Conservation (phyloP, 495 filamentous ascomycete genomes). For the Lophiotrema nucula region DNA sequence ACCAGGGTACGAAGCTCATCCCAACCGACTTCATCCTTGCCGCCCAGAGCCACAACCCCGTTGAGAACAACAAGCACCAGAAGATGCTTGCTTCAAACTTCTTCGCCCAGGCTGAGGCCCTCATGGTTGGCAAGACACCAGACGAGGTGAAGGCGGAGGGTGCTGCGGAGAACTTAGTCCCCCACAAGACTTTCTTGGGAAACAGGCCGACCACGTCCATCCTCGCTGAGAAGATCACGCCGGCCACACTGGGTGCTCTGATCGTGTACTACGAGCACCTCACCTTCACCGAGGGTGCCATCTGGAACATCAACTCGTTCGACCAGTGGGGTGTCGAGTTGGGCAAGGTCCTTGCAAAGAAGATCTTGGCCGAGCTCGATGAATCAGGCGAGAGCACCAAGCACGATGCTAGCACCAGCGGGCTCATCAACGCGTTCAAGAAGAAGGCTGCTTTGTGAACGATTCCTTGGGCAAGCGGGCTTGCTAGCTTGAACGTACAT, state of each 20-base stretch:
- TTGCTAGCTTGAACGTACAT: not conserved
- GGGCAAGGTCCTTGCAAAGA: slow-evolving; percentile 88
- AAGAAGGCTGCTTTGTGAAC: slow-evolving; percentile 50
- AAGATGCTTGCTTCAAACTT: slow-evolving; percentile 99
- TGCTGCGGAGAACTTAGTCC: slow-evolving; percentile 75
- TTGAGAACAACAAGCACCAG: slow-evolving; percentile 88
- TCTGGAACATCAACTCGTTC: slow-evolving; percentile 99
- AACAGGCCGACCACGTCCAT: slow-evolving; percentile 96
- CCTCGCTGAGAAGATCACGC: slow-evolving; percentile 91
- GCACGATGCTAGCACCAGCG: slow-evolving; percentile 85
- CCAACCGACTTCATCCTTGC: slow-evolving; percentile 97
- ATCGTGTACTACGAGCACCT: slow-evolving; percentile 99
- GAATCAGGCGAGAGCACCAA: slow-evolving; percentile 61
- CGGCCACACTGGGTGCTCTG: slow-evolving; percentile 85
- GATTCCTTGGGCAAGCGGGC: not conserved
- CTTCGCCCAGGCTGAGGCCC: slow-evolving; percentile 93
- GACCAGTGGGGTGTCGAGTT: slow-evolving; percentile 99
- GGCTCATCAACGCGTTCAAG: slow-evolving; percentile 85
- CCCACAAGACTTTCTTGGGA: slow-evolving; percentile 99
- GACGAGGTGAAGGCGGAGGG: slow-evolving; percentile 88
- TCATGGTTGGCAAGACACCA: slow-evolving; percentile 96
- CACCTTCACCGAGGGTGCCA: slow-evolving; percentile 93
- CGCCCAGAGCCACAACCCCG: slow-evolving; percentile 92
- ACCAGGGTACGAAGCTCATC: slow-evolving; percentile 98
- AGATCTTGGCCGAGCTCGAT: slow-evolving; percentile 56